Evolutionary conservation across 257 asterid species (phyloP).

Genomic region (Petunia secreta): DNA sequence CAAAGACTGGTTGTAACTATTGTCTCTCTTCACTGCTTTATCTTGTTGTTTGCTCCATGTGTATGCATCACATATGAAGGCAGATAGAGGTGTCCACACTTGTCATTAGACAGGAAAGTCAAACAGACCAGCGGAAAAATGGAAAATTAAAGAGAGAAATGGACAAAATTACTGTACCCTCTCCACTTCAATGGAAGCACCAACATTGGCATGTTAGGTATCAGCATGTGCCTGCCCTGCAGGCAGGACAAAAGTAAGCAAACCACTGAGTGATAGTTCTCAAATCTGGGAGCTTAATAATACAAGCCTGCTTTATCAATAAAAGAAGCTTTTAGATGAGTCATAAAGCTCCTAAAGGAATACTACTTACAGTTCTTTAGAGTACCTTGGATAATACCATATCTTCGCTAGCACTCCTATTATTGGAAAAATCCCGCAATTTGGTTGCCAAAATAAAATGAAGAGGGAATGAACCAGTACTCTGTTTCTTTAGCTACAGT

Average conservation of each 20-base stretch:
- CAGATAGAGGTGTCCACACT: slow-evolving; percentile 81
- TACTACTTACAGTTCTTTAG: slow-evolving; percentile 70
- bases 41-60: slow-evolving; percentile 93
- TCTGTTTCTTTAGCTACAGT: slow-evolving; percentile 56
- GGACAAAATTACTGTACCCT: slow-evolving; percentile 51
- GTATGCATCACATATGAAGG: slow-evolving; percentile 97
- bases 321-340: not conserved
- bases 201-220: slow-evolving; percentile 98
- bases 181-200: slow-evolving; percentile 93
- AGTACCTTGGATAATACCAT: slow-evolving; percentile 88
- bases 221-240: slow-evolving; percentile 96
- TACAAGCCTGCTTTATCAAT: not conserved
- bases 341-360: slow-evolving; percentile 13
- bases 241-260: slow-evolving; percentile 26
- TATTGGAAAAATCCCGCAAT: slow-evolving; percentile 30
- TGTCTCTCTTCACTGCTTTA: slow-evolving; percentile 71
- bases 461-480: slow-evolving; percentile 38
- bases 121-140: slow-evolving; percentile 5
- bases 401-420: slow-evolving; percentile 71
- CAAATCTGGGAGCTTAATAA: slow-evolving; percentile 11
- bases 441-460: not conserved
- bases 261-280: slow-evolving; percentile 7
- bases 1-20: slow-evolving; percentile 69
- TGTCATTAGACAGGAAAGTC: slow-evolving; percentile 53
- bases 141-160: slow-evolving; percentile 19